phyloP scores from a whole-genome alignment of 2,329 filamentous ascomycete genomes.

The Aspergillus amoenus region DNA sequence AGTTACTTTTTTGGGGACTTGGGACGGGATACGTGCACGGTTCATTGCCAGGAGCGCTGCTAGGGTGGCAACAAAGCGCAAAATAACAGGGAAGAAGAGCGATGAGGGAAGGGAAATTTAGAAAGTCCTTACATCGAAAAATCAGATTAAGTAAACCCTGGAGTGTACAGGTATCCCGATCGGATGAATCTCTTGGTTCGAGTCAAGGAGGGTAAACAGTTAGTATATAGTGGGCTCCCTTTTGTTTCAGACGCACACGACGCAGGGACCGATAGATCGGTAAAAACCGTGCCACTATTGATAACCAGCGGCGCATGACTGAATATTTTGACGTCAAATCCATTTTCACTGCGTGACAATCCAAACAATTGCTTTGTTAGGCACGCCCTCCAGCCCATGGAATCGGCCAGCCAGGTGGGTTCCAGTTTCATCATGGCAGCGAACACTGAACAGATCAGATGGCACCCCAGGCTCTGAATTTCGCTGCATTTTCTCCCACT shows the following conservation, averaged over 20 bases:
- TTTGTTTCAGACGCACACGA: constrained; percentile 9
- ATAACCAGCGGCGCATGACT: background rate
- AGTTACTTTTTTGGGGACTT: constrained; percentile 19
- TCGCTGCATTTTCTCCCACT: background rate
- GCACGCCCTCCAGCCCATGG: background rate
- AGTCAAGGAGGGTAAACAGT: background rate
- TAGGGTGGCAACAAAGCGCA: background rate
- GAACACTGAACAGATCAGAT: background rate
- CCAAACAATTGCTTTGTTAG: constrained; percentile 5
- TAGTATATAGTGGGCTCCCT: background rate
- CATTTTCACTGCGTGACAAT: constrained; percentile 3
- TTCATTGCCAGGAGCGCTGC: constrained; percentile 9
- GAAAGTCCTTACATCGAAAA: constrained; percentile 17
- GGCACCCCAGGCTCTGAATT: background rate
- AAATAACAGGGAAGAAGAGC: constrained; percentile 1
- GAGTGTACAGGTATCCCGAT: constrained; percentile 8
- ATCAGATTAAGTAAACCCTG: constrained; percentile 11
- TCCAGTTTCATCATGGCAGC: background rate
- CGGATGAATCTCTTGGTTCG: background rate
- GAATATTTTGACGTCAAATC: constrained; percentile 2
- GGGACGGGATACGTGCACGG: constrained; percentile 4
- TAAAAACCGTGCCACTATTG: constrained; percentile 1
- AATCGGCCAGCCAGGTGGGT: background rate
- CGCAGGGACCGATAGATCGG: constrained; percentile 5
- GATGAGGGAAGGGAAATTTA: constrained; percentile 3